Evolutionary conservation across 768 basidiomycete genomes (phyloP), one percentile per base, ranked within the genome.

Genomic region (Lactarius evosmus): DNA sequence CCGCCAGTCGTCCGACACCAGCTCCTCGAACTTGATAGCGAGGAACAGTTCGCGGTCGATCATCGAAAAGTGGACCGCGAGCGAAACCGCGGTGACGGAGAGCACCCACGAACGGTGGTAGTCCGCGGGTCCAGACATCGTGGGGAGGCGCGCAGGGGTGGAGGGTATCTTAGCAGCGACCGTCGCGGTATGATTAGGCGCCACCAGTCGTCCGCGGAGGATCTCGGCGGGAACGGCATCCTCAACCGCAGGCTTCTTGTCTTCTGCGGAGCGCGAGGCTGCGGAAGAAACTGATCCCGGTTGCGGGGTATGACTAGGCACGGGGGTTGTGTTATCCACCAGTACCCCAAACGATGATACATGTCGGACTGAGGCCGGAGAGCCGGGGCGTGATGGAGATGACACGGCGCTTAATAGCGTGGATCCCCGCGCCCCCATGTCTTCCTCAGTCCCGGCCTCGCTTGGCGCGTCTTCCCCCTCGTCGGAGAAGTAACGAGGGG

Each of bases 11-110:
- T 85, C 82, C 65, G 85, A 79, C 41, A 93, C 85, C n/a, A 94
- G 79, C 70, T 96, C 94, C 70, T 95, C 91, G 71, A 94, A 94
- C 69, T 87, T 88, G 73, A 96, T 81, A 14, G 83, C 82, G 74
- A 90, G 85, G 72, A 94, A 92, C 60, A 95, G 76, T 69, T 95
- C 93, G 29, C 91, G 82, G 67, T 96, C 93, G 67, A 96, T 93
- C 82, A 93, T 87, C 7, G 88, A 82, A 70, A 95, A 90, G 69
- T 94, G 90, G 58, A 86, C 80, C 1, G 89, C 89, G 36, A 97
- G 73, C 5, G 75, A 75, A 40, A 84, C 83, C 1, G 89, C 83
- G 7, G 83, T 78, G 71, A 82, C 78, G 33, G 71, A 74, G n/a
- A 92, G 76, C 56, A 95, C 79, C 76, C 89, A 95, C 2, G 89